Evolutionary conservation across 257 asterid species (phyloP), one percentile per base, ranked within the genome.

Genomic region (Solanum rostratum): DNA sequence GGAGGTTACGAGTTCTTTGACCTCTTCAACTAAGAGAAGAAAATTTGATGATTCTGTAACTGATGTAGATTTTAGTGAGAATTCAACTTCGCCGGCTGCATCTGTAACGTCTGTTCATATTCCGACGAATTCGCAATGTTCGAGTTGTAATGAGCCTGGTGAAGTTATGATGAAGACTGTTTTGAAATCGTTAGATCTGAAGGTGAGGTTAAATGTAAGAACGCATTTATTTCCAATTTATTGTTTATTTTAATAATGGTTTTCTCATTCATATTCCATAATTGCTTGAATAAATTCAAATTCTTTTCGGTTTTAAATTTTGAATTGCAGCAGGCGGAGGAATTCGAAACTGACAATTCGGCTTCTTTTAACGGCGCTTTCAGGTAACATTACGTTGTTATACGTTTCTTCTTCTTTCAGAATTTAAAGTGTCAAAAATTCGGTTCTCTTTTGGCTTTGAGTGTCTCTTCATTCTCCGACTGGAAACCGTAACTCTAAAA

Each of bases 101-200:
- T 91, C 94, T 1, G 85, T 87, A 85, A 88, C 82, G 66, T 87
- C 82, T 3, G 82, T 50, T 78, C 14, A 78, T 50, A 78, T 50
- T 78, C 81, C 60, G 60, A 49, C 60, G 24, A 74, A 8, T 46
- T 74, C 91, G 63, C 87, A 87, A 18, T 66, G 82, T 79, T 54
- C 84, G 68, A 65, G 82, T 68, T 91, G 78, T 20, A 86, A 85
- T 52, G 84, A 65, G 33, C 68, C 89, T 3, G 82, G 68, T 86
- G 91, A 86, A 85, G 93, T 59, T 33, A 86, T 20, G 4, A 82
- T 46, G 16, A 82, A 85, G 86, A 85, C 57, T 81, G 69, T 83
- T 49, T 57, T 79, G 89, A 83, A 90, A 85, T 85, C 92, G 18
- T 73, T 89, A 87, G 98, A 95, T 92, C 97, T 93, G 95, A 92